phyloP scores from a whole-genome alignment of 768 basidiomycete genomes.

The Gloeophyllum trabeum region DNA sequence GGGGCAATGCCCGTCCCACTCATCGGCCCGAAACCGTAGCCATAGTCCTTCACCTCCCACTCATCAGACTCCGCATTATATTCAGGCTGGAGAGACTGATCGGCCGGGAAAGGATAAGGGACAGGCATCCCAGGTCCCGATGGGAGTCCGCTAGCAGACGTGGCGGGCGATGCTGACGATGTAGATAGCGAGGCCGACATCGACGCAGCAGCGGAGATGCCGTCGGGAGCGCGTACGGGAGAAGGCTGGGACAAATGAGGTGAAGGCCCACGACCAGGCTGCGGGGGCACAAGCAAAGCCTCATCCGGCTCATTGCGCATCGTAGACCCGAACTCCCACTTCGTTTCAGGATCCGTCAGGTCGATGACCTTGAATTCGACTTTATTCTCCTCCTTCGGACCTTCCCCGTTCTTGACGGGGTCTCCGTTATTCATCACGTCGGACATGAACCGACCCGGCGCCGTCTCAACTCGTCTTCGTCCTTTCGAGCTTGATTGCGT shows the following conservation, averaged over 20 bases:
- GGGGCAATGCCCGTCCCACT: conserved; percentile 25
- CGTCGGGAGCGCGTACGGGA: not conserved
- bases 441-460: not conserved
- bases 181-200: no score
- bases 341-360: conserved; percentile 20
- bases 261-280: not conserved
- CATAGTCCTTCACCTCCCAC: conserved; percentile 49
- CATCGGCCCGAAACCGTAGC: conserved; percentile 48
- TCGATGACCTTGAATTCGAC: conserved; percentile 18
- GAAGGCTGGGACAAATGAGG: not conserved
- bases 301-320: conserved; percentile 5
- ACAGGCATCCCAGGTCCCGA: not conserved
- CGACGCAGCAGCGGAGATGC: not conserved
- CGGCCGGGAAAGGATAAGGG: not conserved
- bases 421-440: not conserved
- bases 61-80: conserved; percentile 19
- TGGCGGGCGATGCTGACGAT: no score
- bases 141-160: not conserved
- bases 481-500: conserved; percentile 14
- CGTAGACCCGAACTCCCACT: conserved; percentile 52
- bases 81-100: conserved; percentile 6
- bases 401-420: conserved; percentile 1
- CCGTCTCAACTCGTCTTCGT: conserved; percentile 1
- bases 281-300: not conserved
- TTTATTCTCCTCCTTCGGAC: conserved; percentile 3